Evolutionary conservation across 805 yeast genomes (phyloP), one percentile per base, ranked within the genome.

Genomic region (Candida morakotiae): DNA sequence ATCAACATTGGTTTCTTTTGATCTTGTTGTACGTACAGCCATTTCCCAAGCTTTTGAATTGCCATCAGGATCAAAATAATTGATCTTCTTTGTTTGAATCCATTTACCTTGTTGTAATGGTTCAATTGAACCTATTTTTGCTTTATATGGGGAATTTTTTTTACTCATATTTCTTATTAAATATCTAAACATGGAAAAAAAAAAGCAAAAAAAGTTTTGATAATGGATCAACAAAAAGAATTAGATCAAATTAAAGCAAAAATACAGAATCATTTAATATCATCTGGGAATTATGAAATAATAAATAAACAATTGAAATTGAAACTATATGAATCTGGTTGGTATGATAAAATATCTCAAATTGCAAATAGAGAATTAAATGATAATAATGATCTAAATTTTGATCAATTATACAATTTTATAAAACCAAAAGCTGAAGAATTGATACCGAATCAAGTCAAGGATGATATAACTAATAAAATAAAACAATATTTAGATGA

Each of bases 21-120:
- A 75, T 36, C 95, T 68, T 7, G 96, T 88, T 34, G 77, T 75
- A 43, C 96, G 71, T 1, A 83, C 76, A 3, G 95, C 94, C 76
- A 80, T 81, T 60, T 91, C 98, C 97, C 98, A 91, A 35, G 79
- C 82, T 28, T 97, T 72, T 25, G 43, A 43, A 28, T 54, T 43
- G 11, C 95, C 95, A 18, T 65, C 64, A 5, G 95, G 91, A 47
- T 84, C 94, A n/a, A 49, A 42, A 56, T 86, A 87, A 31, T 76
- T 72, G 45, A 87, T 68, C 53, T 77, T 82, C 42, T 81, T 73
- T 32, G 86, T 63, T 54, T 73, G 58, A 48, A 72, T 69, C 68
- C 75, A 62, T 31, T 71, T 67, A 16, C 73, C 68, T 59, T 53
- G 9, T 24, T 15, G 19, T 42, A 48, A 37, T 72, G 63, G 60